Evolutionary conservation across 495 filamentous ascomycete species (phyloP).

Genomic region (Hyaloscypha finlandica): DNA sequence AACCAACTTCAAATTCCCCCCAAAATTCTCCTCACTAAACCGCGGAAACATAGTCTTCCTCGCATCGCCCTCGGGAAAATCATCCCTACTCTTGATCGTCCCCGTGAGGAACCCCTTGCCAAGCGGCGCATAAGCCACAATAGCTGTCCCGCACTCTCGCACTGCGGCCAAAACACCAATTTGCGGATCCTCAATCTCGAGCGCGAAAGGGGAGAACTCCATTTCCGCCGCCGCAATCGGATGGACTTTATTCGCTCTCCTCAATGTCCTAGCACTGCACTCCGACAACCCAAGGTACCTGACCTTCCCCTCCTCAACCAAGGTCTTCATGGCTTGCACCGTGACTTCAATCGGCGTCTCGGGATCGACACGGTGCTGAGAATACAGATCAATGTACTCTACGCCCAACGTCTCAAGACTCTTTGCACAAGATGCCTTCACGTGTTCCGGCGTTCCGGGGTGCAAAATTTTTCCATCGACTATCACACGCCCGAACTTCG

Average conservation of each 20-base stretch:
- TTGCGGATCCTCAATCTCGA: constrained; percentile 54
- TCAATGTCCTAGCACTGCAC: constrained; percentile 51
- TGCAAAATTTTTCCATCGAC: constrained; percentile 26
- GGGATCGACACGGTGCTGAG: constrained; percentile 71
- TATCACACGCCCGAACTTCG: constrained; percentile 44
- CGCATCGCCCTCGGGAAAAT: constrained; percentile 16
- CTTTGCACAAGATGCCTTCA: constrained; percentile 34
- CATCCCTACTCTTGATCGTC: constrained; percentile 11
- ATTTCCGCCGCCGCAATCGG: constrained; percentile 61
- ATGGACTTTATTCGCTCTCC: constrained; percentile 56
- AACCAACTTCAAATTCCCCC: constrained; percentile 72
- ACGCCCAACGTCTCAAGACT: constrained; percentile 49
- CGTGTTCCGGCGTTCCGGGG: constrained; percentile 32
- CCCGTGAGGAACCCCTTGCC: constrained; percentile 31
- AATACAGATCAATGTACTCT: constrained; percentile 69
- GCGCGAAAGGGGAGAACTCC: constrained; percentile 61
- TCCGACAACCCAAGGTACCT: constrained; percentile 58
- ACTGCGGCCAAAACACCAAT: constrained; percentile 49
- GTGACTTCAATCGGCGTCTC: constrained; percentile 50
- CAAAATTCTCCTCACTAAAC: constrained; percentile 70
- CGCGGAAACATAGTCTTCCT: constrained; percentile 33
- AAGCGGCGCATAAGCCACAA: constrained; percentile 57
- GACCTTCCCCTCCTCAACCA: constrained; percentile 54
- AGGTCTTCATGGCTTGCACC: constrained; percentile 39
- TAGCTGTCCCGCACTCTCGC: constrained; percentile 64